Conservation (phyloP, 176 grass and related monocot species). For the Paspalum notatum region DNA sequence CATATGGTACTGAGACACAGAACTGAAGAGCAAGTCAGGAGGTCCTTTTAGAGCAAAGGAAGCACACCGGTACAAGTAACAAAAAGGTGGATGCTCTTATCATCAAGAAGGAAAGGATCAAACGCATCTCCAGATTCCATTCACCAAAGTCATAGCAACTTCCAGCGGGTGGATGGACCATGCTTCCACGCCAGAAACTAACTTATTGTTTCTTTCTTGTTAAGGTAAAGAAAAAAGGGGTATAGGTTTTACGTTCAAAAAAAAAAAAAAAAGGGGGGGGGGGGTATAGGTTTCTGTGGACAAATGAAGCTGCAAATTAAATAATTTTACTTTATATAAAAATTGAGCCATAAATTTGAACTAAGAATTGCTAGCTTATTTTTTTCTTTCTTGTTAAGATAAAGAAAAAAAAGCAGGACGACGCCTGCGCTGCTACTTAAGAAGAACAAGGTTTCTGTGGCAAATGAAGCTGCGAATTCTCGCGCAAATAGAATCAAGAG, state of each 20-base stretch:
- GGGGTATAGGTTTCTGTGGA: neutral
- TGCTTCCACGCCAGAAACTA: neutral
- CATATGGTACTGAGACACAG: neutral
- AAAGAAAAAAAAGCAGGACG: no score
- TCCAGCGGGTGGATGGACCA: neutral
- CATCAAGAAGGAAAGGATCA: conserved; percentile 1
- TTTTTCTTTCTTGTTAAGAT: no score
- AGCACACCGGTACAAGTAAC: conserved; percentile 23
- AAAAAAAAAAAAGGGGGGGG: no score
- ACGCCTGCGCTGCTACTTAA: neutral
- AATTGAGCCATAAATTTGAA: no score
- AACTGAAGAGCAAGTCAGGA: neutral
- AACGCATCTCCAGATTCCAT: neutral
- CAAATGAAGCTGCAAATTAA: neutral
- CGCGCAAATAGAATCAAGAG: neutral
- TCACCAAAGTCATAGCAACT: neutral
- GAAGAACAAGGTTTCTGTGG: neutral
- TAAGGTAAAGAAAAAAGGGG: neutral
- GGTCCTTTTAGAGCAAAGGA: conserved; percentile 18
- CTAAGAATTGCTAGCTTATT: no score
- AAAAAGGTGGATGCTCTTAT: conserved; percentile 2
- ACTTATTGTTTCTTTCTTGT: neutral
- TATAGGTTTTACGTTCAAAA: no score
- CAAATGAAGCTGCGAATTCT: neutral
- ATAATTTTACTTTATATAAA: no score